Conservation (phyloP, 2,329 filamentous ascomycete species). For the Dothideomycetidae sp. region DNA sequence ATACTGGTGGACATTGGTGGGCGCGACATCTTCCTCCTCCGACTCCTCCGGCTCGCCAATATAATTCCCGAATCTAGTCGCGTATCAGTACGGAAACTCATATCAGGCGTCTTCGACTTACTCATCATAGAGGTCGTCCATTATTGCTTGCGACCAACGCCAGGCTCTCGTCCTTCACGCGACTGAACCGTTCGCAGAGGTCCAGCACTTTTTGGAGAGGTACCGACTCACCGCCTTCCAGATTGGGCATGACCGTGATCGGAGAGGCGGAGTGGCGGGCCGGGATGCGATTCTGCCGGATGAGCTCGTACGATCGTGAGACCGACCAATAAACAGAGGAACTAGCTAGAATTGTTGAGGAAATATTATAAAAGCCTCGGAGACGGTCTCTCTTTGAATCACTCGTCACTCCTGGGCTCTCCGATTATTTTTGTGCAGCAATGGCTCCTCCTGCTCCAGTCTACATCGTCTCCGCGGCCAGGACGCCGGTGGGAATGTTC, state of each 20-base stretch:
- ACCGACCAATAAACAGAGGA: too few relatives aligned
- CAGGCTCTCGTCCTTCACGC: too few relatives aligned
- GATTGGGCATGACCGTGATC: conserved; percentile 2
- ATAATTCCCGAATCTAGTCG: conserved; percentile 84
- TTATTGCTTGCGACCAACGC: conserved; percentile 28
- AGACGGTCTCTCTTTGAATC: too few relatives aligned
- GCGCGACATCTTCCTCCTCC: conserved; percentile 68
- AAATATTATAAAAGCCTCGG: conserved; percentile 1
- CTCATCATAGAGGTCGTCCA: conserved; percentile 98
- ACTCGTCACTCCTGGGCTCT: too few relatives aligned
- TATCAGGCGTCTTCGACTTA: conserved; percentile 26
- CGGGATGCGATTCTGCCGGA: conserved; percentile 5
- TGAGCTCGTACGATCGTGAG: conserved; percentile 8
- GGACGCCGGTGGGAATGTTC: conserved; percentile 89
- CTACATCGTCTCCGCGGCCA: conserved; percentile 85
- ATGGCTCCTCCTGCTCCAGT: conserved; percentile 77
- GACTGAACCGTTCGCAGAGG: neutral
- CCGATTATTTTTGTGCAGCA: too few relatives aligned
- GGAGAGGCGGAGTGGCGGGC: neutral
- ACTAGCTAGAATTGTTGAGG: conserved; percentile 4
- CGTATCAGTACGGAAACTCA: conserved; percentile 10
- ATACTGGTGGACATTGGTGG: conserved; percentile 67
- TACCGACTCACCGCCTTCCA: conserved; percentile 6
- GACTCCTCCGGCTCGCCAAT: conserved; percentile 87
- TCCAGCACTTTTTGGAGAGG: conserved; percentile 6